phyloP scores from a whole-genome alignment of 1,139 yeast genomes.

The Hansenula lynferdii region DNA sequence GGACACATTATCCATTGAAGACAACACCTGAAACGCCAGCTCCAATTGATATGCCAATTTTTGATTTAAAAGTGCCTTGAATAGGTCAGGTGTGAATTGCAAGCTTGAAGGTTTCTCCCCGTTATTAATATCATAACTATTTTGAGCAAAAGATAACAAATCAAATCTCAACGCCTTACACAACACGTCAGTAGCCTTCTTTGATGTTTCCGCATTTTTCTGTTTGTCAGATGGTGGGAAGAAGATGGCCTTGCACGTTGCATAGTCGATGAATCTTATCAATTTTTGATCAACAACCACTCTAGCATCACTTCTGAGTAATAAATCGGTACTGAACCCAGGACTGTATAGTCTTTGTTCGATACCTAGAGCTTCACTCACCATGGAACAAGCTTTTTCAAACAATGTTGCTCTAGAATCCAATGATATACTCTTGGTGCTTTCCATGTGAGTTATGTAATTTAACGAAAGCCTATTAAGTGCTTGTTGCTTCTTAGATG shows the following conservation, averaged over 20 bases:
- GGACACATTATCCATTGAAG: constrained; percentile 39
- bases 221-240: constrained; percentile 26
- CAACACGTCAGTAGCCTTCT: constrained; percentile 39
- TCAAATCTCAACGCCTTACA: constrained; percentile 50
- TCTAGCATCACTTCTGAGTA: constrained; percentile 41
- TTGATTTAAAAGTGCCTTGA: constrained; percentile 31
- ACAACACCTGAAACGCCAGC: constrained; percentile 36
- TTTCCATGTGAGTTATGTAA: constrained; percentile 28
- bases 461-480: constrained; percentile 36
- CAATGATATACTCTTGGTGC: constrained; percentile 18
- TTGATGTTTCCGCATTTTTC: constrained; percentile 25
- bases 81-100: constrained; percentile 40
- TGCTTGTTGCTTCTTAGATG: constrained; percentile 34
- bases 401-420: constrained; percentile 22
- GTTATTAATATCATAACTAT: constrained; percentile 38
- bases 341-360: constrained; percentile 22
- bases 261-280: constrained; percentile 34
- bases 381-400: constrained; percentile 24
- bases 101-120: constrained; percentile 31
- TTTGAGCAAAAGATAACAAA: constrained; percentile 48
- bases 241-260: constrained; percentile 25
- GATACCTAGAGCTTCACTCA: constrained; percentile 24
- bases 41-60: constrained; percentile 34
- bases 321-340: constrained; percentile 33
- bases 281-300: constrained; percentile 33